phyloP scores from a whole-genome alignment of 1,139 yeast species.

The Sugiyamaella japonica region DNA sequence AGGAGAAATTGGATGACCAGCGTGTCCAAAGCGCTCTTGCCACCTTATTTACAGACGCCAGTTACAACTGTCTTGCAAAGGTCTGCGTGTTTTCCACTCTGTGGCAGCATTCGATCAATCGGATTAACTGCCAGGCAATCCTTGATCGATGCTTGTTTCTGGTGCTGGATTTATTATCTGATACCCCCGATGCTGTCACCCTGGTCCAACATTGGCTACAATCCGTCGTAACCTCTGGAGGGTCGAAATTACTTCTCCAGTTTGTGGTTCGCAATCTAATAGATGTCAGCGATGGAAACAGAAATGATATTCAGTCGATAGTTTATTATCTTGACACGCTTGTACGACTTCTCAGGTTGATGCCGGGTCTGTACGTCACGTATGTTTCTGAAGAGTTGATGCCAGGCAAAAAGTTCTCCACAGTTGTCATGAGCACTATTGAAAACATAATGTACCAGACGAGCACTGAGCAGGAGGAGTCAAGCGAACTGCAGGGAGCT shows the following conservation, averaged over 20 bases:
- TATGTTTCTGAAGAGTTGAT: slow-evolving; percentile 8
- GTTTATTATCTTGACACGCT: slow-evolving; percentile 24
- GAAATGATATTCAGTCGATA: not conserved
- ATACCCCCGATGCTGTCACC: slow-evolving; percentile 31
- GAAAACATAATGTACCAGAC: slow-evolving; percentile 1
- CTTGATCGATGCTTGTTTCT: slow-evolving; percentile 67
- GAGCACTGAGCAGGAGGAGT: not conserved
- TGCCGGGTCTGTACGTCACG: slow-evolving; percentile 17
- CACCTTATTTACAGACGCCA: slow-evolving; percentile 32
- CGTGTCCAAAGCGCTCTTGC: slow-evolving; percentile 44
- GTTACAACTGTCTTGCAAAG: slow-evolving; percentile 15
- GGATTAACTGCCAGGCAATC: slow-evolving; percentile 46
- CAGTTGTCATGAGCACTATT: not conserved
- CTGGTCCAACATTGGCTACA: slow-evolving; percentile 60
- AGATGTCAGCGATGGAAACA: not conserved
- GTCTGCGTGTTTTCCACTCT: slow-evolving; percentile 40
- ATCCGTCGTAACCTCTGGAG: slow-evolving; percentile 53
- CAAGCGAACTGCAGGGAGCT: not conserved
- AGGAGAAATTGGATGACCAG: slow-evolving; percentile 37
- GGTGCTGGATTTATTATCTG: slow-evolving; percentile 58
- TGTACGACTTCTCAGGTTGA: slow-evolving; percentile 20
- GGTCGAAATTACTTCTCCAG: slow-evolving; percentile 59
- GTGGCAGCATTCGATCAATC: slow-evolving; percentile 47
- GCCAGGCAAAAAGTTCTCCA: not conserved
- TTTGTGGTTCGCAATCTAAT: slow-evolving; percentile 55